phyloP scores from a whole-genome alignment of 169 alveolate genomes.

The Plasmodium knowlesi region DNA sequence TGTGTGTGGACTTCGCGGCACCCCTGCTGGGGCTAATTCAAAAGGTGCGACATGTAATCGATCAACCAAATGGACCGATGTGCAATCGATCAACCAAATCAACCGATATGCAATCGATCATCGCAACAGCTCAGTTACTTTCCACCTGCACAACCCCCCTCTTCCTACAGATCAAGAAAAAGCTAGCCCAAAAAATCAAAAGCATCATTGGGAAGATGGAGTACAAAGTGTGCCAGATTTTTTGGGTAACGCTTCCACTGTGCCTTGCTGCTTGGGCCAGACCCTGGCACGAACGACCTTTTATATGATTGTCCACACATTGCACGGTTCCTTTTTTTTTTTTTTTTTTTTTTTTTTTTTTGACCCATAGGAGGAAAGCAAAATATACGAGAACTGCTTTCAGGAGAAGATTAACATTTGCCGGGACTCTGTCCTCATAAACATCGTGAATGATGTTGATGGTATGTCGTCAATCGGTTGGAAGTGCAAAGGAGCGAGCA shows the following conservation, averaged over 20 bases:
- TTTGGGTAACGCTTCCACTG: conserved; percentile 38
- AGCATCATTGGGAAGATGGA: conserved; percentile 41
- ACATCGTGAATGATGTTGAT: conserved; percentile 20
- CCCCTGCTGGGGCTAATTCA: conserved; percentile 23
- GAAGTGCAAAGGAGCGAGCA: not conserved
- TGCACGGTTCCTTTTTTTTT: not conserved
- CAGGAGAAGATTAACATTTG: conserved; percentile 46
- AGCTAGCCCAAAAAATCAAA: conserved; percentile 53
- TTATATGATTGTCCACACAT: not conserved
- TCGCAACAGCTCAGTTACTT: no score
- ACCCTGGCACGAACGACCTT: not conserved
- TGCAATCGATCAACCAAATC: no score
- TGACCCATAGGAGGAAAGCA: conserved; percentile 36
- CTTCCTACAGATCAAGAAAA: conserved; percentile 52
- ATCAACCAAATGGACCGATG: no score
- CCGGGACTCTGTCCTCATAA: conserved; percentile 19
- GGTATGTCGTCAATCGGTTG: conserved; percentile 2
- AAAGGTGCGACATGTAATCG: not conserved
- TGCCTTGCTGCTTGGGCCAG: not conserved
- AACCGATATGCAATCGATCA: not conserved
- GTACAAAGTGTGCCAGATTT: conserved; percentile 74
- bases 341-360: not conserved
- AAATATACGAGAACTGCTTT: conserved; percentile 61
- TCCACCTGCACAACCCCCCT: not conserved
- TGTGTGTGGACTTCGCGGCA: not conserved